A percentile compares a stretch with the other conserved stretches of the same genome.
Conservation (phyloP, 2,329 filamentous ascomycete genomes). For the Aureobasidium mangrovei region DNA sequence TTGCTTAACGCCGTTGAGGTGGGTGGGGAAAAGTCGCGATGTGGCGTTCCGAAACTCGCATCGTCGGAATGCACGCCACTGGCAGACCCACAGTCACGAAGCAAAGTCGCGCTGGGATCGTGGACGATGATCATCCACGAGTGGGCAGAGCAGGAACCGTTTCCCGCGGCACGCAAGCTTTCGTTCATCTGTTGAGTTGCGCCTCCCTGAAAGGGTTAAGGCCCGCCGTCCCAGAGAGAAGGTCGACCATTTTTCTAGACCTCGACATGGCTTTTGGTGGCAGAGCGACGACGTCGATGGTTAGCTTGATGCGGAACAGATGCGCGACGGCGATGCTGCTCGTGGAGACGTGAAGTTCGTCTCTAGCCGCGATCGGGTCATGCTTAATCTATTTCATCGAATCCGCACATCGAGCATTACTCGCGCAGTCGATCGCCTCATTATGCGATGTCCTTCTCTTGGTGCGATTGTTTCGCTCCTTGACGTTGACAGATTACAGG, state of each 20-base stretch:
- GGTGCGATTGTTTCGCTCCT: neutral
- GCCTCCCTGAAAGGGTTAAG: slow-evolving; percentile 8
- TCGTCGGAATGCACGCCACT: slow-evolving; percentile 13
- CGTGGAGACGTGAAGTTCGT: neutral
- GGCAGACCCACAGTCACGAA: slow-evolving; percentile 10
- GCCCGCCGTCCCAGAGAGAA: neutral
- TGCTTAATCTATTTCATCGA: slow-evolving; percentile 6
- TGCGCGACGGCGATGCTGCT: neutral
- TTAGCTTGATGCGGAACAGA: neutral
- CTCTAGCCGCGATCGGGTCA: neutral
- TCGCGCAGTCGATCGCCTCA: slow-evolving; percentile 5
- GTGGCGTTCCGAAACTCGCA: slow-evolving; percentile 12
- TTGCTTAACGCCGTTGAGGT: slow-evolving; percentile 11
- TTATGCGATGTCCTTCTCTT: slow-evolving; percentile 1
- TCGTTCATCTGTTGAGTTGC: slow-evolving; percentile 2
- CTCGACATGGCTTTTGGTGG: slow-evolving; percentile 10
- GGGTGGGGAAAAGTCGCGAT: slow-evolving; percentile 13
- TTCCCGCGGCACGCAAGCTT: slow-evolving; percentile 12
- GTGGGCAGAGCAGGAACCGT: slow-evolving; percentile 1
- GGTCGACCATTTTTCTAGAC: slow-evolving; percentile 6
- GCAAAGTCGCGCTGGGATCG: slow-evolving; percentile 14
- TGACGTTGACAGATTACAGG: neutral
- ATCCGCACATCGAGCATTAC: slow-evolving; percentile 1
- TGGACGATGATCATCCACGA: slow-evolving; percentile 8
- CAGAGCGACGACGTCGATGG: neutral